phyloP scores from a whole-genome alignment of 306 rosid genomes.

The Lotus japonicus region DNA sequence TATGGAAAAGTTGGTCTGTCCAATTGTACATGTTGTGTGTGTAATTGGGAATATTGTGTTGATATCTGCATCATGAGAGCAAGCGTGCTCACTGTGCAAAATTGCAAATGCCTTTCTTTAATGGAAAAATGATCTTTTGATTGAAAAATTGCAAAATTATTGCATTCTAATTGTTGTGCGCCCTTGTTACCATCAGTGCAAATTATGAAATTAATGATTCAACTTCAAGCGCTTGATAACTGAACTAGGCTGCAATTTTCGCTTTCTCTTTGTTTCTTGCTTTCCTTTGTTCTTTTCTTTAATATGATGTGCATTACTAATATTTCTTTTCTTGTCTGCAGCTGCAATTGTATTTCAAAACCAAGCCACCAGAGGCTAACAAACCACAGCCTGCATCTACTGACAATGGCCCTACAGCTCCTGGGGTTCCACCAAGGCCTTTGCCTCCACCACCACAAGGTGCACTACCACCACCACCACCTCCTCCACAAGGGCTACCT shows the following conservation, averaged over 20 bases:
- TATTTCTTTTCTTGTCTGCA: constrained; percentile 30
- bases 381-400: constrained; percentile 68
- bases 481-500: constrained; percentile 66
- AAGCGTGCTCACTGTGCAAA: not conserved
- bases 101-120: not conserved
- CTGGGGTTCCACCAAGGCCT: constrained; percentile 84
- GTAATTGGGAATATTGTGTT: not conserved
- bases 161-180: not conserved
- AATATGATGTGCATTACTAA: not conserved
- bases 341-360: constrained; percentile 89
- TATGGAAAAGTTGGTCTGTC: not conserved
- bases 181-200: not conserved
- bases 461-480: constrained; percentile 80
- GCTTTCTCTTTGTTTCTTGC: not conserved
- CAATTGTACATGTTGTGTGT: not conserved
- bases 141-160: not conserved
- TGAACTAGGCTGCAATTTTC: not conserved
- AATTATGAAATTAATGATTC: not conserved
- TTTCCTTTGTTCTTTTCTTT: not conserved
- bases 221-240: not conserved
- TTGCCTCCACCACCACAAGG: constrained; percentile 81
- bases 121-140: not conserved
- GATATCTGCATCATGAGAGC: not conserved
- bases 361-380: constrained; percentile 78
- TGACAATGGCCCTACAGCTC: constrained; percentile 64